Percentiles rank a stretch among this genome's conserved stretches.
Evolutionary conservation across 257 asterid genomes (phyloP).

Genomic region (Osmanthus fragrans): DNA sequence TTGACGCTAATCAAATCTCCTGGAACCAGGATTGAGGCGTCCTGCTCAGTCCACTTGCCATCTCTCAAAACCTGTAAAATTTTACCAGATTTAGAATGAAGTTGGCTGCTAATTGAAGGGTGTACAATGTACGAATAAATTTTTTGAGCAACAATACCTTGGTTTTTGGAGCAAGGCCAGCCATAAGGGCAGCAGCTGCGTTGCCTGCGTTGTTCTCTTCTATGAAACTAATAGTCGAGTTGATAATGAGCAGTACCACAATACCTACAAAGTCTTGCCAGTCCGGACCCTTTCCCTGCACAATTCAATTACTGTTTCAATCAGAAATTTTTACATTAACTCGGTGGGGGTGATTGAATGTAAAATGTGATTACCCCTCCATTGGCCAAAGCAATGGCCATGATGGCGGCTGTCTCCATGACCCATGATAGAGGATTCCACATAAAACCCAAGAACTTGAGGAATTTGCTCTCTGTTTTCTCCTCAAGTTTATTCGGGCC

Average conservation of each 20-base stretch:
- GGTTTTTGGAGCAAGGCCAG: conserved; percentile 90
- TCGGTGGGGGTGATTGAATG: not conserved
- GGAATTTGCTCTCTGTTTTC: conserved; percentile 48
- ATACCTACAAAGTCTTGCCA: conserved; percentile 87
- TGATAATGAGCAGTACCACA: conserved; percentile 59
- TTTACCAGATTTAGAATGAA: not conserved
- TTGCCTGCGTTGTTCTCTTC: conserved; percentile 88
- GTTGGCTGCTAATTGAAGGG: not conserved
- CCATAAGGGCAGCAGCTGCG: conserved; percentile 94
- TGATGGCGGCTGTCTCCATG: conserved; percentile 54
- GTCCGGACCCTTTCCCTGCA: conserved; percentile 73
- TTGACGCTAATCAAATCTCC: conserved; percentile 91
- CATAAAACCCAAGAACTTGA: conserved; percentile 54
- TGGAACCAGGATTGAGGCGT: conserved; percentile 81
- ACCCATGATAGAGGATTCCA: conserved; percentile 65
- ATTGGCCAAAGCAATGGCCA: conserved; percentile 63
- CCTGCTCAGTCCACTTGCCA: conserved; percentile 80
- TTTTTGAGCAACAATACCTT: conserved; percentile 43
- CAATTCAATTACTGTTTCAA: not conserved
- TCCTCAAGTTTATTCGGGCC: conserved; percentile 55
- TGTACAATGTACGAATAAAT: not conserved
- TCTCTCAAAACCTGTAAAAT: conserved; percentile 68
- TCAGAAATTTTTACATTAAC: not conserved
- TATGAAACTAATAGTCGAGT: conserved; percentile 81
- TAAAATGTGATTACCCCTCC: conserved; percentile 55